Base-by-base conservation (phyloP, 805 yeast genomes). In the Pichia nanzhaoensis region DNA sequence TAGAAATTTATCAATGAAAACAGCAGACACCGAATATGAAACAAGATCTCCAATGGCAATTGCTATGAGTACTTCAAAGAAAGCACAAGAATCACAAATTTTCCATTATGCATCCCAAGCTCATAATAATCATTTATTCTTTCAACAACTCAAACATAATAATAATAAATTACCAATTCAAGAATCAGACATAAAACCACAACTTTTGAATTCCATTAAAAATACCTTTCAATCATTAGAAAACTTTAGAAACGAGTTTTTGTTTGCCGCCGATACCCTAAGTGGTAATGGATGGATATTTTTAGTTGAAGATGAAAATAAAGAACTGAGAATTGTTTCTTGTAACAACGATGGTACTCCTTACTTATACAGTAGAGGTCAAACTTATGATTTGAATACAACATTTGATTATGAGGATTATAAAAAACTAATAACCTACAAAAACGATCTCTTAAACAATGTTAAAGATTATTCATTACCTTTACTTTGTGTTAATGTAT, bases 81-180 rank as follows among this genome's bases (percentile, higher is more conserved):
- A 78, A 51, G 70, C 84, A 27, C 76, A 79, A 27, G 76, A 77
- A 55, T 81, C 89, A 30, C 76, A 77, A 45, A 64, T 77, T n/a
- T 90, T 82, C 72, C 93, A 90, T 66, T 78, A 74, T 58, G 97
- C 98, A 3, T 85, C 96, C 4, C 95, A 85, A 61, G 81, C 89
- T 2, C 91, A 85, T 68, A 90, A 89, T 67, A 93, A 93, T 68
- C 99, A 91, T 66, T 73, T 93, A 41, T 88, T 84, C 56, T 80
- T 89, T 58, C 78, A 83, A 61, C 84, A 84, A 57, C 66, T 82
- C 34, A 57, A 48, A 39, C 58, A 54, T 48, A 37, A 47, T 10
- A 38, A 52, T 47, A 19, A 54, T 57, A 39, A 39, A 22, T 35
- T 21, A 19, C 34, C 44, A 28, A 37, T 39, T 48, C 52, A 51